These are phyloP conservation scores for Colletotrichum sp. DNA, from an alignment of 2,329 filamentous ascomycete genomes.

Conservation along the genomic window DNA sequence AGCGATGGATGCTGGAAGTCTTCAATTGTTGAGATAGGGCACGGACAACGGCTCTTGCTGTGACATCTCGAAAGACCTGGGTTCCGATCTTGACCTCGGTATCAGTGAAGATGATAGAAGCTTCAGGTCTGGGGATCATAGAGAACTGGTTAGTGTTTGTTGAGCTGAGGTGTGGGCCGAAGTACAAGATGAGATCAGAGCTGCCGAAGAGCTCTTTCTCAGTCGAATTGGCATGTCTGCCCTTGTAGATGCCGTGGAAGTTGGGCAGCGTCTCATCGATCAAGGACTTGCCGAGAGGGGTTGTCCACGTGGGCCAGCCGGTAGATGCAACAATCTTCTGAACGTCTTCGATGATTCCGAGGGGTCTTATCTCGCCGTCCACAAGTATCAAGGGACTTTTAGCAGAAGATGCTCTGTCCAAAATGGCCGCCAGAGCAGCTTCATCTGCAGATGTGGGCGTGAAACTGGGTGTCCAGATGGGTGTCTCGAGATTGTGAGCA, in stretches of 20 bases:
- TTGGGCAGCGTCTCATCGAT: background rate
- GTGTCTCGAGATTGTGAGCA: conserved; percentile 31
- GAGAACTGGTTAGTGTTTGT: background rate
- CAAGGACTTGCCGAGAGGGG: background rate
- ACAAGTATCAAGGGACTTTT: background rate
- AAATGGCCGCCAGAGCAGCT: conserved; percentile 34
- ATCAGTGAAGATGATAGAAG: conserved; percentile 30
- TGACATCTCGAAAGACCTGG: conserved; percentile 33
- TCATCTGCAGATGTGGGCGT: conserved; percentile 25
- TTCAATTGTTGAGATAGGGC: conserved; percentile 27
- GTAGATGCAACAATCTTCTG: background rate
- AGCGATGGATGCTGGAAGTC: conserved; percentile 24
- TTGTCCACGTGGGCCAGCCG: conserved; percentile 7
- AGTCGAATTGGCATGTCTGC: conserved; percentile 25
- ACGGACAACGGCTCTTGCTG: conserved; percentile 23
- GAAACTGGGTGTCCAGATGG: conserved; percentile 24
- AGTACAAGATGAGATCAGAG: conserved; percentile 20
- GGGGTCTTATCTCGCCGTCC: background rate
- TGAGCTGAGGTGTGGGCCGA: conserved; percentile 6
- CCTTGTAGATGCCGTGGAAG: background rate
- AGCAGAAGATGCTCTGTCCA: conserved; percentile 42
- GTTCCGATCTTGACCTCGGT: conserved; percentile 22
- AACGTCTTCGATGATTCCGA: background rate
- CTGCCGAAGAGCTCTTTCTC: background rate
- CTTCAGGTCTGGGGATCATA: background rate